Percentiles rank a stretch among this genome's conserved stretches.
These are phyloP conservation scores for Wickerhamomyces queroliae DNA, from an alignment of 805 yeast species.

Conservation along the genomic window DNA sequence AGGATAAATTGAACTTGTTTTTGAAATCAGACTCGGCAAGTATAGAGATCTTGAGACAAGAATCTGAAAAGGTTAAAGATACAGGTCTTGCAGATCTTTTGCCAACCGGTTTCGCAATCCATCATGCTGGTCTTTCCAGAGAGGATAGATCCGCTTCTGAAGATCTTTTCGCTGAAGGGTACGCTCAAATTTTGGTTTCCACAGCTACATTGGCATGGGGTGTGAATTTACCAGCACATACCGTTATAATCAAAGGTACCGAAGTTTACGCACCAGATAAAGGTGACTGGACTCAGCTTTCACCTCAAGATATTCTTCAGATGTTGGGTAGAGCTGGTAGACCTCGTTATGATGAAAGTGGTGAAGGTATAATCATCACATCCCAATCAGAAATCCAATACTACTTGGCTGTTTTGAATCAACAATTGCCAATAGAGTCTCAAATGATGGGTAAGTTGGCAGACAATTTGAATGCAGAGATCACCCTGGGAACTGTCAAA, in stretches of 20 bases:
- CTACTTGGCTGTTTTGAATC: constrained; percentile 84
- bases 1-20: constrained; percentile 40
- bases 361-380: constrained; percentile 92
- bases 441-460: constrained; percentile 67
- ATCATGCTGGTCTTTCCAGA: constrained; percentile 83
- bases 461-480: constrained; percentile 82
- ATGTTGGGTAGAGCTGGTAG: constrained; percentile 99
- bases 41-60: constrained; percentile 55
- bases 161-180: constrained; percentile 84
- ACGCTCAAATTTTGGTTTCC: constrained; percentile 75
- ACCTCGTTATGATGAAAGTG: constrained; percentile 87
- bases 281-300: constrained; percentile 85
- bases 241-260: constrained; percentile 90
- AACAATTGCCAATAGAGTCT: constrained; percentile 89
- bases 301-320: constrained; percentile 92
- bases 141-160: constrained; percentile 75
- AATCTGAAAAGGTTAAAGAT: constrained; percentile 51
- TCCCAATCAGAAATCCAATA: constrained; percentile 81
- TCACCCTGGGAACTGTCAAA: constrained; percentile 64
- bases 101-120: constrained; percentile 76
- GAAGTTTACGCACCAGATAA: constrained; percentile 88
- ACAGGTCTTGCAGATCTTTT: constrained; percentile 52
- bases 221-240: constrained; percentile 91
- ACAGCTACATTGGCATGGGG: constrained; percentile 98
- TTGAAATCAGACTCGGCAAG: constrained; percentile 44